Base-by-base conservation (phyloP, 192 early-diverging fungal species). In the Coemansia sp. region DNA sequence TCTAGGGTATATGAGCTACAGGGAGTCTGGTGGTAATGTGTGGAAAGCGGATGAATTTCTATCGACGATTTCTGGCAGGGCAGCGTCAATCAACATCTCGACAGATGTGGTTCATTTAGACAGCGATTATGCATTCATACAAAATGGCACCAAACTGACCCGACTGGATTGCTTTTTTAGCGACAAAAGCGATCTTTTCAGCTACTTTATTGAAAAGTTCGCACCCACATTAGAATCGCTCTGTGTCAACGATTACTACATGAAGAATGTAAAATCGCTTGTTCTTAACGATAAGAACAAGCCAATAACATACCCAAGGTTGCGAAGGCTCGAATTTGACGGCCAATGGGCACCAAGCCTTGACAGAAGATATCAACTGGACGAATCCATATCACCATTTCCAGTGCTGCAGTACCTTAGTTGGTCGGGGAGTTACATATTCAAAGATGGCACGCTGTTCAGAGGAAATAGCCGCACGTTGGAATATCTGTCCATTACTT, bases 361-460 rank as follows among this genome's bases (percentile, higher is more conserved):
- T 4, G 40, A n/a, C n/a, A n/a, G n/a, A n/a, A n/a, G n/a, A n/a
- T n/a, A n/a, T n/a, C 40, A 18, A n/a, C n/a, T 43, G 1, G 15
- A 18, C 40, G 5, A 13, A 16, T 43, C 40, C 18, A 13, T 43
- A 18, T 10, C 4, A 18, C 40, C 40, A 8, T 73, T 73, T 46
- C 71, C 71, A 3, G 57, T 40, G 9, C 40, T 73, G 18, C 52
- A 20, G 12, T 16, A n/a, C 28, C 20, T 73, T 1, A 45, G 26
- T 7, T 15, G 66, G 46, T 5, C 63, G 13, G 63, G 63, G 59
- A 57, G 63, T 23, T 73, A 73, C n/a, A 64, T 65, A 6, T 73
- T 73, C 35, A 51, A 52, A 1, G 71, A 73, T 29, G 65, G 67
- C 31, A 52, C 61, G 0, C 29, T 73, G 30, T 73, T 67, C 29